phyloP scores from a whole-genome alignment of 2,329 filamentous ascomycete genomes.

The Penicillium sp. region DNA sequence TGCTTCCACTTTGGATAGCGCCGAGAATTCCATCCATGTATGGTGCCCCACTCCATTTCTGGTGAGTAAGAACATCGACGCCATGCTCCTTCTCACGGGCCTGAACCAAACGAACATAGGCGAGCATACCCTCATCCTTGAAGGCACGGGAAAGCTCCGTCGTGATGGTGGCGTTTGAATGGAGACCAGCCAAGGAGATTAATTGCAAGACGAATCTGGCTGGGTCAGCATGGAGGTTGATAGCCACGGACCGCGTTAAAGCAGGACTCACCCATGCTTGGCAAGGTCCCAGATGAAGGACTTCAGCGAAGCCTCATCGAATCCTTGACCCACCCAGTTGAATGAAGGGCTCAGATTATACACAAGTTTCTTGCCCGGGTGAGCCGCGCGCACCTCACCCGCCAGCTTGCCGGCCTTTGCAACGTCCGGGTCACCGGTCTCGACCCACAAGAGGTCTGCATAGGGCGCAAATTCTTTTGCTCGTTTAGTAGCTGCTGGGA shows the following conservation, averaged over 20 bases:
- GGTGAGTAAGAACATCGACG: slow-evolving; percentile 90
- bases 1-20: slow-evolving; percentile 86
- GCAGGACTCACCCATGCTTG: slow-evolving; percentile 68
- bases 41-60: slow-evolving; percentile 69
- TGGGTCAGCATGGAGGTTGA: slow-evolving; percentile 16
- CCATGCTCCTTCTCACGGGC: slow-evolving; percentile 83
- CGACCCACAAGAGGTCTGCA: slow-evolving; percentile 94
- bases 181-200: slow-evolving; percentile 63
- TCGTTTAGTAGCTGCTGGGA: slow-evolving; percentile 85
- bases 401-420: slow-evolving; percentile 72
- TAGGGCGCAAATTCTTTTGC: slow-evolving; percentile 88
- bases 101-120: slow-evolving; percentile 94
- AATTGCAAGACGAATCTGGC: slow-evolving; percentile 60
- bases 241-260: background rate
- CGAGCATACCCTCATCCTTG: slow-evolving; percentile 90
- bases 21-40: slow-evolving; percentile 89
- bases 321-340: slow-evolving; percentile 98
- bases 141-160: slow-evolving; percentile 77
- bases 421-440: slow-evolving; percentile 87
- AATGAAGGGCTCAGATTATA: slow-evolving; percentile 97
- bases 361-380: slow-evolving; percentile 82
- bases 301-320: slow-evolving; percentile 75
- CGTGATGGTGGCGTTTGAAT: slow-evolving; percentile 61
- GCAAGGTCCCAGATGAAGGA: slow-evolving; percentile 97
- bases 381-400: slow-evolving; percentile 65